phyloP scores from a whole-genome alignment of 2,329 filamentous ascomycete genomes.

The Fusarium piperis region DNA sequence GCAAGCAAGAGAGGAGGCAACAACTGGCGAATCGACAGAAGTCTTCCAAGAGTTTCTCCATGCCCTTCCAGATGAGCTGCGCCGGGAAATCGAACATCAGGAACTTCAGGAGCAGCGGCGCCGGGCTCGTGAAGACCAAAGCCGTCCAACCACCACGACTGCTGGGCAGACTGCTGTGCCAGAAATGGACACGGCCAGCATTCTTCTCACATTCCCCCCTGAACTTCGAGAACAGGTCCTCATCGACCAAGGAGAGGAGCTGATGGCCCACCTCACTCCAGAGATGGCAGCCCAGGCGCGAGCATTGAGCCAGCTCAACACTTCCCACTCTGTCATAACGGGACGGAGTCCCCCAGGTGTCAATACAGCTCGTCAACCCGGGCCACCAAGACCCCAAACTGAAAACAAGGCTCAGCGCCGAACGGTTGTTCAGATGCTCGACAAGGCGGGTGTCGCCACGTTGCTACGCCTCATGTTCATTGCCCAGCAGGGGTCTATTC shows the following conservation, averaged over 20 bases:
- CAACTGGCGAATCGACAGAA: conserved; percentile 78
- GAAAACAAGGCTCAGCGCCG: conserved; percentile 77
- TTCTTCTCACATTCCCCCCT: conserved; percentile 89
- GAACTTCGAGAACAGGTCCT: conserved; percentile 86
- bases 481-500: conserved; percentile 86
- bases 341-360: conserved; percentile 44
- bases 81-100: conserved; percentile 88
- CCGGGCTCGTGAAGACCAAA: conserved; percentile 83
- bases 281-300: conserved; percentile 89
- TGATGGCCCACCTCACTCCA: conserved; percentile 83
- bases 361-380: conserved; percentile 30
- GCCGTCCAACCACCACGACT: conserved; percentile 69
- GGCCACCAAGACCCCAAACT: conserved; percentile 51
- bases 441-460: conserved; percentile 96
- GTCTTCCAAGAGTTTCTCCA: conserved; percentile 95
- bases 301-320: conserved; percentile 63
- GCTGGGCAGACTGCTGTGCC: conserved; percentile 64
- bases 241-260: conserved; percentile 89
- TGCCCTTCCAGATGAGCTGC: conserved; percentile 88
- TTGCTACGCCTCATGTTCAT: conserved; percentile 98
- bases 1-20: conserved; percentile 74
- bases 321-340: conserved; percentile 44
- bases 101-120: conserved; percentile 90
- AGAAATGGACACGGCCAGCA: conserved; percentile 93
- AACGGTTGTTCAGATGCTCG: conserved; percentile 93